These are phyloP conservation scores for Apiospora koreana DNA, from an alignment of 2,329 filamentous ascomycete species.

Conservation along the genomic window DNA sequence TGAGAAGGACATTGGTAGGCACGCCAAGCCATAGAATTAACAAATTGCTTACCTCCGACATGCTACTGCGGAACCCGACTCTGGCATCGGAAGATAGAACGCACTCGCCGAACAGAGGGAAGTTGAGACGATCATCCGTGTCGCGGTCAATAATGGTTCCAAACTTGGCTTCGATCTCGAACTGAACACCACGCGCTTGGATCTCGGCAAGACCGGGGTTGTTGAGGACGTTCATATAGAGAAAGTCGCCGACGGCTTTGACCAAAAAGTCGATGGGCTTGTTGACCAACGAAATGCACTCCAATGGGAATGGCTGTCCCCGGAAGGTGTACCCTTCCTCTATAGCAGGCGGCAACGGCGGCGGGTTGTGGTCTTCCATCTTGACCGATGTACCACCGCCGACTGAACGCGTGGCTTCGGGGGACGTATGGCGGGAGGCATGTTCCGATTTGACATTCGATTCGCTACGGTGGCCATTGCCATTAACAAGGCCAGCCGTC, in stretches of 20 bases:
- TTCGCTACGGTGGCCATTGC: constrained; percentile 21
- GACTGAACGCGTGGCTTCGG: constrained; percentile 43
- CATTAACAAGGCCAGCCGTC: constrained; percentile 22
- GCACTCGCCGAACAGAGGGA: constrained; percentile 71
- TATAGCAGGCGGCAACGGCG: constrained; percentile 13
- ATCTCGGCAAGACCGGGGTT: constrained; percentile 68
- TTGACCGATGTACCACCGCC: constrained; percentile 24
- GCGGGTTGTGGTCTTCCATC: constrained; percentile 21
- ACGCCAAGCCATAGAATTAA: neutral
- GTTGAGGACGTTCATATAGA: constrained; percentile 71
- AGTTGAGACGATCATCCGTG: constrained; percentile 66
- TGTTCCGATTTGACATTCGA: constrained; percentile 30
- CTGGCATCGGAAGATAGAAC: constrained; percentile 63
- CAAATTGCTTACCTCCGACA: constrained; percentile 71
- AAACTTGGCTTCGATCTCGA: constrained; percentile 94
- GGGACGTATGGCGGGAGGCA: constrained; percentile 47
- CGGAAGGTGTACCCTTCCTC: constrained; percentile 25
- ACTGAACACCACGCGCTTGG: constrained; percentile 64
- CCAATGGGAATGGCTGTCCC: constrained; percentile 51
- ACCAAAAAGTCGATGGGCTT: constrained; percentile 74
- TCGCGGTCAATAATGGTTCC: constrained; percentile 77
- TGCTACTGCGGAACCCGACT: constrained; percentile 79
- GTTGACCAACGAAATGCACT: constrained; percentile 67
- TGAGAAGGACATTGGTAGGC: neutral
- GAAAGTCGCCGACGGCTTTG: constrained; percentile 77